Conservation (phyloP, 306 rosid species). For the Carpinus fangiana region DNA sequence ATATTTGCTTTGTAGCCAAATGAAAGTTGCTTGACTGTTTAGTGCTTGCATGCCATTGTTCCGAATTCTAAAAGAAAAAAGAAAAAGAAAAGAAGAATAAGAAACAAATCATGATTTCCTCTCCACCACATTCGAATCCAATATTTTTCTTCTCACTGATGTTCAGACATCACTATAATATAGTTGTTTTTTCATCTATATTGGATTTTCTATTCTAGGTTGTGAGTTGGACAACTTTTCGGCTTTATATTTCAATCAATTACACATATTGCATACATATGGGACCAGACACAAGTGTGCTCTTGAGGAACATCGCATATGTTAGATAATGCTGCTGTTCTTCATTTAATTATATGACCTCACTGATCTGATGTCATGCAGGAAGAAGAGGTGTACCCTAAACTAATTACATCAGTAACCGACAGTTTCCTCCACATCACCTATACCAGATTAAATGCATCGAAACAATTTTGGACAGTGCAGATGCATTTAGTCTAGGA, state of each 20-base stretch:
- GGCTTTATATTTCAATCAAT: neutral
- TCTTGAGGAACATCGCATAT: neutral
- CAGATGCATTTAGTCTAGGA: neutral
- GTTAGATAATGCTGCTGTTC: neutral
- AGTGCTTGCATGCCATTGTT: too few species aligned
- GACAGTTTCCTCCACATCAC: neutral
- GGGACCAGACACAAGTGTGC: neutral
- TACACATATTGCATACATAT: neutral
- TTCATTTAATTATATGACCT: neutral
- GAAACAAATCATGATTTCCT: neutral
- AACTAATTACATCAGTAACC: neutral
- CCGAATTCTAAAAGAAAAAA: too few species aligned
- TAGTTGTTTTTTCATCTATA: neutral
- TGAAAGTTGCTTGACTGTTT: too few species aligned
- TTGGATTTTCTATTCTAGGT: neutral
- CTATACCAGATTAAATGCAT: neutral
- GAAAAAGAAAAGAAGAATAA: too few species aligned
- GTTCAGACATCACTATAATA: neutral
- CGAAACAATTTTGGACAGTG: neutral
- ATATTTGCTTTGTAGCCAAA: neutral
- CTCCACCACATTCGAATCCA: neutral
- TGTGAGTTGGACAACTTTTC: neutral
- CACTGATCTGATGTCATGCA: constrained; percentile 17
- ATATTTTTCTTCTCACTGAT: neutral
- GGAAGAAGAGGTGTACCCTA: constrained; percentile 15